Evolutionary conservation across 805 yeast species (phyloP), one percentile per base, ranked within the genome.

Genomic region (Wickerhamomyces bovis): DNA sequence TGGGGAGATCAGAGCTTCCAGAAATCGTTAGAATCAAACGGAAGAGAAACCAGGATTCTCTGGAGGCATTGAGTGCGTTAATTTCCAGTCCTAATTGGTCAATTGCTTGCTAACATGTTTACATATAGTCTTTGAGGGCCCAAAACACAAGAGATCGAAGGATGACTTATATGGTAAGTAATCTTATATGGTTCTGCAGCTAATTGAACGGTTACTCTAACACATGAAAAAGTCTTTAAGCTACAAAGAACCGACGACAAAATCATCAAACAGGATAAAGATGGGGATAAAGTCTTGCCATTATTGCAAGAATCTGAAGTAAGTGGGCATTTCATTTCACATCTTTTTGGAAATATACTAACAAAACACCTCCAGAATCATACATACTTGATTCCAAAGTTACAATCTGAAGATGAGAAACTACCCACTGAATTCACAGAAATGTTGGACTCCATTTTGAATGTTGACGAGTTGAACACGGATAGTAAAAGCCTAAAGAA

Each of bases 31-130:
- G 97, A 49, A 85, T 92, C 61, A 92, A 94, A 65, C 76, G 98
- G 48, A 84, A 85, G 59, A 74, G 97, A 49, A 82, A 80, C 44
- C 94, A 89, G 57, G 97, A 88, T 54, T 96, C 97, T 3, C 71
- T 92, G 21, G 89, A 86, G 55, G 96, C 97, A 1, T 72, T 90
- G 56, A 55, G 71, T 69, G 57, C 41, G 71, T 60, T 16, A 15
- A 13, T 28, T 13, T 5, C 9, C 16, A 2, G 13, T 5, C 3
- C 7, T 3, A 20, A 21, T 23, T 12, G 7, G 7, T 30, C 16
- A 8, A 23, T 20, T 25, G 21, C 13, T 13, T 18, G 39, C 43
- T 31, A 39, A 44, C 31, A 28, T 4, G 28, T 25, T 13, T 13
- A 22, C 31, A 28, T 49, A 9, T 42, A 64, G 69, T 67, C 35